phyloP scores from a whole-genome alignment of 2,329 filamentous ascomycete genomes.

The Hypocrella siamensis region DNA sequence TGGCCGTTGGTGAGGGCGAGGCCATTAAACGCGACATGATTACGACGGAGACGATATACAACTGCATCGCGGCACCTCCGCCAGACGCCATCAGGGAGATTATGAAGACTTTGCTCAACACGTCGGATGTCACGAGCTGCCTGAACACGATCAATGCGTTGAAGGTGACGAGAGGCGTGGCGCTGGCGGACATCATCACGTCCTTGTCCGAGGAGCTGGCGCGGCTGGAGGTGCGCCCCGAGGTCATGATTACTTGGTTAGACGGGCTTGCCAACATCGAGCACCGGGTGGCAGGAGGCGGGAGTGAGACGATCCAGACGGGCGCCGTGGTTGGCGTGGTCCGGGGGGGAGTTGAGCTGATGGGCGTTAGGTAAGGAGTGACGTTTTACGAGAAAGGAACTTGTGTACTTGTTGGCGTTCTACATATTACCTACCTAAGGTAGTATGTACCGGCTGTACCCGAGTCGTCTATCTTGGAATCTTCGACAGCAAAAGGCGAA shows the following conservation, averaged over 20 bases:
- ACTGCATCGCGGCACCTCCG: conserved; percentile 90
- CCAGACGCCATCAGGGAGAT: conserved; percentile 80
- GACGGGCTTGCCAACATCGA: conserved; percentile 86
- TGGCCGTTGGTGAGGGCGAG: background rate
- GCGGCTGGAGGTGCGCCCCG: conserved; percentile 67
- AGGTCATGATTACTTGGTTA: conserved; percentile 83
- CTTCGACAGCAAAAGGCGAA: too few species aligned
- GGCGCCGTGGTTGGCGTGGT: conserved; percentile 85
- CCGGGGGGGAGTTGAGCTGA: conserved; percentile 68
- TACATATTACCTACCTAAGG: too few species aligned
- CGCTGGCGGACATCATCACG: conserved; percentile 85
- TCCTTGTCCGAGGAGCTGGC: conserved; percentile 69
- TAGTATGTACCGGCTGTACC: too few species aligned
- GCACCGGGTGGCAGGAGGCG: conserved; percentile 76
- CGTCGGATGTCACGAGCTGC: conserved; percentile 77
- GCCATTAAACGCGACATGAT: conserved; percentile 54
- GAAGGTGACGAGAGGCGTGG: conserved; percentile 73
- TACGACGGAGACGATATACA: conserved; percentile 91
- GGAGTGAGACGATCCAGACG: conserved; percentile 77
- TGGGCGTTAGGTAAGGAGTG: too few species aligned
- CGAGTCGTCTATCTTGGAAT: too few species aligned
- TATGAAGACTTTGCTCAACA: conserved; percentile 66
- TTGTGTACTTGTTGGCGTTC: too few species aligned
- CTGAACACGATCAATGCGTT: conserved; percentile 76
- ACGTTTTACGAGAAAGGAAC: too few species aligned